These are phyloP conservation scores for Zymoseptoria ardabiliae DNA, from an alignment of 2,329 filamentous ascomycete species.

Conservation along the genomic window DNA sequence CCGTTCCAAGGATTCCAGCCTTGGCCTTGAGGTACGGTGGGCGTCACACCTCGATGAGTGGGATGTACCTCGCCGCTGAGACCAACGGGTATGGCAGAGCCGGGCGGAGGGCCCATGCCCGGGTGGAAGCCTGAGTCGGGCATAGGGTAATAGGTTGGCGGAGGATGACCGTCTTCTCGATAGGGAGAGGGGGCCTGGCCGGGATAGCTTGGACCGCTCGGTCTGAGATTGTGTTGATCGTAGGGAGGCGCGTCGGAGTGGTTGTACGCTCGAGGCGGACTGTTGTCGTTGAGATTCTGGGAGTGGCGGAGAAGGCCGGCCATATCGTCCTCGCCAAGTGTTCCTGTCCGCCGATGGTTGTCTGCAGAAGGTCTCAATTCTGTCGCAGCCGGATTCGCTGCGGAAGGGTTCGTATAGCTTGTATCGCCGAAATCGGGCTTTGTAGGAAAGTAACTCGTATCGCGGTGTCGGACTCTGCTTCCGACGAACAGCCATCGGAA, in stretches of 20 bases:
- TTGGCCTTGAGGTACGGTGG: neutral
- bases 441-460: constrained; percentile 33
- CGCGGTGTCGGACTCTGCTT: constrained; percentile 48
- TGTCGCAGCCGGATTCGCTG: constrained; percentile 18
- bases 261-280: constrained; percentile 12
- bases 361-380: constrained; percentile 11
- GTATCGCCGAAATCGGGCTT: constrained; percentile 13
- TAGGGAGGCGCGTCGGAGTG: constrained; percentile 1
- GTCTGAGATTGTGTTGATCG: neutral
- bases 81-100: constrained; percentile 4
- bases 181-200: neutral
- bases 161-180: neutral
- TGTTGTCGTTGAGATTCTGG: constrained; percentile 7
- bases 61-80: constrained; percentile 13
- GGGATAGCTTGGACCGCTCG: neutral
- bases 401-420: constrained; percentile 16
- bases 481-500: constrained; percentile 77
- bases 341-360: constrained; percentile 4
- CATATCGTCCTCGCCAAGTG: constrained; percentile 22
- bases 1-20: constrained; percentile 14
- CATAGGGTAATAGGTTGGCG: neutral
- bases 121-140: constrained; percentile 17
- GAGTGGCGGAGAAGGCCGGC: constrained; percentile 22
- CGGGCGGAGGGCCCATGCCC: constrained; percentile 14
- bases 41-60: constrained; percentile 7